A percentile compares a stretch with the other conserved stretches of the same genome.
Conservation (phyloP, 2,329 filamentous ascomycete species). For the Rhynchosporium graminicola region DNA sequence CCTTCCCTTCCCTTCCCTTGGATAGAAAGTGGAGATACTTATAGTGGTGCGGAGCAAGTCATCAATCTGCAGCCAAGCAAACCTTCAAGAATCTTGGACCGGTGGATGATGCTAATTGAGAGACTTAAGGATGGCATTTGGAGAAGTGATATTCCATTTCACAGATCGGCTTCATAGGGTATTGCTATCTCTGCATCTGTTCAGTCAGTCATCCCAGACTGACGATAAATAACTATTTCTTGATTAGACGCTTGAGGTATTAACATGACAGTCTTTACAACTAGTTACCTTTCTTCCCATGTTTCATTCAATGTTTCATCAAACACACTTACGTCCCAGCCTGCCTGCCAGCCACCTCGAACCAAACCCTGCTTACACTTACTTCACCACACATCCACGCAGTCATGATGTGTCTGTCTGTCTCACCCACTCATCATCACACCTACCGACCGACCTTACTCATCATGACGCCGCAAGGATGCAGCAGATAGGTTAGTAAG, state of each 20-base stretch:
- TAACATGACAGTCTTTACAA: no score
- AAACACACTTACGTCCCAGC: conserved; percentile 1
- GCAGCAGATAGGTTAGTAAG: no score
- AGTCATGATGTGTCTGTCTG: not conserved
- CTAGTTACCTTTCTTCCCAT: not conserved
- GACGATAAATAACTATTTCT: no score
- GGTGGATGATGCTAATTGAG: no score
- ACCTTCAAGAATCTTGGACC: not conserved
- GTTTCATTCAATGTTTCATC: not conserved
- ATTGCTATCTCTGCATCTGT: not conserved
- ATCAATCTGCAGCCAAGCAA: conserved; percentile 7
- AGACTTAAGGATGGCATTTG: conserved; percentile 1
- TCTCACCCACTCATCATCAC: not conserved
- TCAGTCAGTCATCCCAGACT: no score
- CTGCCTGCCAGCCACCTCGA: not conserved
- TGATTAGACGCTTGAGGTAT: no score
- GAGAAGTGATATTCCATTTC: not conserved
- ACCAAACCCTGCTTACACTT: not conserved
- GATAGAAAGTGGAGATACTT: no score
- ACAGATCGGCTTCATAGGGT: not conserved
- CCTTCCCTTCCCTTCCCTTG: no score
- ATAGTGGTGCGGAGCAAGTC: conserved; percentile 3
- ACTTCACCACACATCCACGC: not conserved
- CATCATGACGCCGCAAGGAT: not conserved
- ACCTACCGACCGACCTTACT: not conserved